Base-by-base conservation (phyloP, 164 flowering plant genomes). In the Stephania yunnanensis region DNA sequence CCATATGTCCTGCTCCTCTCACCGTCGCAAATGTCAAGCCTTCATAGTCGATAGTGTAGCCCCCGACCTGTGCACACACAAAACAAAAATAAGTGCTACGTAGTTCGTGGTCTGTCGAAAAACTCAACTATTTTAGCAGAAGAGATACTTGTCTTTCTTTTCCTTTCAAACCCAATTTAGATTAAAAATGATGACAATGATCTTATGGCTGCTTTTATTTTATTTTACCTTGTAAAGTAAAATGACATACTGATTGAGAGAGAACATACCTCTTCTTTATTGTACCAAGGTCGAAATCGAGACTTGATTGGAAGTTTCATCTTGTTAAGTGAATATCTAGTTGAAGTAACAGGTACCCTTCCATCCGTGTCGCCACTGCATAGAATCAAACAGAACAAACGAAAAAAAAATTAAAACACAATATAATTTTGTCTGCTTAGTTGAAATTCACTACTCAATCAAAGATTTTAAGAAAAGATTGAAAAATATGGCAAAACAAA, bases 1-100 rank as follows among this genome's bases (percentile, higher is more conserved):
- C 98, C 75, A 85, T 78, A 83, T 93, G 97, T 0, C 97, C 97
- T 63, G 97, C 94, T 63, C 88, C 96, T 84, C 96, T 85, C n/a
- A 93, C 92, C 15, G 97, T 91, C 0, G 87, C 92, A 75, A 93
- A 86, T 68, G 95, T 90, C 46, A 93, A 29, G 42, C 80, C 83
- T 31, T 75, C 11, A 44, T 75, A 75, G 63, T 31, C 68, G 9
- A 58, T 10, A 10, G 72, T n/a, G 77, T 69, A 75, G 5, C 77
- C 77, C 12, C 77, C 77, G 52, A 75, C 77, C 77, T 75, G 76
- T 74, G 22, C 68, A 61, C 0, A 61, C 55, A 61, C 55, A 63
- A 50, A 80, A 46, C 70, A 71, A 58, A 36, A 5, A 11, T 13
- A 52, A 50, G 10, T 44, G 11, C 9, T 17, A 36, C 0, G 1